Conservation (phyloP, 2,329 filamentous ascomycete species). For the Fusarium sp. region DNA sequence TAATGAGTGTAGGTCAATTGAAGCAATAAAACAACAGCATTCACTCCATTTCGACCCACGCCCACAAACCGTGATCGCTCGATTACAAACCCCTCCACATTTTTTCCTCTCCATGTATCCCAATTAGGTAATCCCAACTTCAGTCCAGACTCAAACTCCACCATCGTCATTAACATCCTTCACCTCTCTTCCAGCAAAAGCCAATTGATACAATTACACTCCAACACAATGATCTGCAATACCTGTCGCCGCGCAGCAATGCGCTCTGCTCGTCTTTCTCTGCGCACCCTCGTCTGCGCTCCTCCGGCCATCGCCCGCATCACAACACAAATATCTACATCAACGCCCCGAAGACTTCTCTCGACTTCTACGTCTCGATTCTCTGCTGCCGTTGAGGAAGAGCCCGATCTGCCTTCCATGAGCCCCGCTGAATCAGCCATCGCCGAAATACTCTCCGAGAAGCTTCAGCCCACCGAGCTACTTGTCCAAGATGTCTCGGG, state of each 20-base stretch:
- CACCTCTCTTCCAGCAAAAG: background rate
- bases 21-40: background rate
- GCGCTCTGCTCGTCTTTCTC: constrained; percentile 27
- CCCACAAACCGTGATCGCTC: constrained; percentile 17
- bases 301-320: constrained; percentile 8
- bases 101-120: constrained; percentile 4
- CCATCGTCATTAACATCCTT: background rate
- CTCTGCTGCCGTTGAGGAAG: constrained; percentile 17
- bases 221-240: constrained; percentile 37
- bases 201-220: constrained; percentile 8
- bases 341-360: constrained; percentile 14
- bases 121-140: constrained; percentile 22
- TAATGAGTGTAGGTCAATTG: background rate
- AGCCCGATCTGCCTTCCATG: constrained; percentile 44
- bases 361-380: constrained; percentile 11
- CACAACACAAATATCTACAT: constrained; percentile 1
- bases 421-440: constrained; percentile 66
- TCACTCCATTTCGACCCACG: background rate
- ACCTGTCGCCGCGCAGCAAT: constrained; percentile 40
- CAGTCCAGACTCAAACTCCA: constrained; percentile 8
- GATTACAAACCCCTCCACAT: constrained; percentile 42
- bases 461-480: constrained; percentile 61
- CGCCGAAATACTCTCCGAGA: constrained; percentile 61
- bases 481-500: constrained; percentile 83
- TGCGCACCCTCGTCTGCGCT: constrained; percentile 19